These are phyloP conservation scores for Russula dissimulans DNA, from an alignment of 768 basidiomycete species.

Conservation along the genomic window DNA sequence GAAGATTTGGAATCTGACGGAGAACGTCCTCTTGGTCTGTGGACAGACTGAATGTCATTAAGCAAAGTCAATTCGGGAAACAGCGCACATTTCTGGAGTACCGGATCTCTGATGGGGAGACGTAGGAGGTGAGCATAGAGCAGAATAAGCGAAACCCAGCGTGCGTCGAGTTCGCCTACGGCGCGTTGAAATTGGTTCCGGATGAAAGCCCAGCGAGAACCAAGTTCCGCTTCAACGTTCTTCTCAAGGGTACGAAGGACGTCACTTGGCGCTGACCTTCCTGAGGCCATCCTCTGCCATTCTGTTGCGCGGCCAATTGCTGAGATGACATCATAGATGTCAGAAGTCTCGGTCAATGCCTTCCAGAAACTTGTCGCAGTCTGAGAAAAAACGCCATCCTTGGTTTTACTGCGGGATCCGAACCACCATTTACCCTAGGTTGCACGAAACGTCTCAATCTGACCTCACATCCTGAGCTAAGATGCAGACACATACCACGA, in stretches of 20 bases:
- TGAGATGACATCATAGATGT: conserved; percentile 60
- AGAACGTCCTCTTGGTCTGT: conserved; percentile 66
- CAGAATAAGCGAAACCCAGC: conserved; percentile 55
- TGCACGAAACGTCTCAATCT: not conserved
- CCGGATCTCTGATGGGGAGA: conserved; percentile 39
- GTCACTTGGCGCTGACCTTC: conserved; percentile 21
- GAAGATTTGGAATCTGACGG: conserved; percentile 59
- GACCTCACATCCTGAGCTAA: not conserved
- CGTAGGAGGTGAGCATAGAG: conserved; percentile 83
- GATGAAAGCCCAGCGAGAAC: conserved; percentile 46
- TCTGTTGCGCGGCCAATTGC: conserved; percentile 58
- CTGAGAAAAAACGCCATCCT: conserved; percentile 76
- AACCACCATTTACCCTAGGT: conserved; percentile 92
- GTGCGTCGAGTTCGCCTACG: conserved; percentile 28
- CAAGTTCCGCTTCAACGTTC: conserved; percentile 39
- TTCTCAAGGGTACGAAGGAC: conserved; percentile 42
- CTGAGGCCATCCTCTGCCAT: conserved; percentile 40
- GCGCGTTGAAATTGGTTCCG: conserved; percentile 32
- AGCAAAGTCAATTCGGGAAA: not conserved
- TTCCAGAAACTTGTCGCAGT: conserved; percentile 89
- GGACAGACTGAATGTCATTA: not conserved
- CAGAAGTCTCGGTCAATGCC: conserved; percentile 68
- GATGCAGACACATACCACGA: conserved; percentile 49
- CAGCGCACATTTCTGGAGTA: conserved; percentile 50
- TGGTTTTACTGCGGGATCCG: conserved; percentile 77